These are phyloP conservation scores for Kodamaea lidongshanica DNA, from an alignment of 805 yeast species.

Conservation along the genomic window DNA sequence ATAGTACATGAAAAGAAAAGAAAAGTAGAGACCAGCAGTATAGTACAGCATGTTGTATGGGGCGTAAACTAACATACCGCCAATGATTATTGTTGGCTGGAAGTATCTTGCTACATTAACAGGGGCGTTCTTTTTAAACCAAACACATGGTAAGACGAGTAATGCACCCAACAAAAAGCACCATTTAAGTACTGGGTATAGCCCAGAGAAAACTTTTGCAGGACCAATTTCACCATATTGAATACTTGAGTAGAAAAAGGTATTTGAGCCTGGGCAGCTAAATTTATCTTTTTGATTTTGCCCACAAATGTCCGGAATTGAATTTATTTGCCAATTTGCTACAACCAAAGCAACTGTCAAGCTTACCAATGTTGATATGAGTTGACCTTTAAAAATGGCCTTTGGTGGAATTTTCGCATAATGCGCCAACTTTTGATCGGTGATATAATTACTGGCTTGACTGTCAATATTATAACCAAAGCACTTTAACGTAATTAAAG, in stretches of 20 bases:
- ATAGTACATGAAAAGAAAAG: conserved; percentile 51
- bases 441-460: conserved; percentile 53
- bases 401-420: conserved; percentile 22
- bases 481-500: conserved; percentile 46
- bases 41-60: conserved; percentile 47
- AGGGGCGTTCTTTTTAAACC: conserved; percentile 34
- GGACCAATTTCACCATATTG: conserved; percentile 59
- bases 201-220: conserved; percentile 48
- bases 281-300: conserved; percentile 30
- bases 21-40: conserved; percentile 59
- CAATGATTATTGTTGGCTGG: conserved; percentile 50
- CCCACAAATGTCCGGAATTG: conserved; percentile 32
- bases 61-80: conserved; percentile 44
- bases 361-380: conserved; percentile 31
- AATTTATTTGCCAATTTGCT: conserved; percentile 36
- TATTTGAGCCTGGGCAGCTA: conserved; percentile 41
- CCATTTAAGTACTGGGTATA: conserved; percentile 51
- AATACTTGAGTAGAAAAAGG: conserved; percentile 47
- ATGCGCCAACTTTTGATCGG: conserved; percentile 24
- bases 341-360: conserved; percentile 28
- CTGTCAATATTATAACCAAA: conserved; percentile 53
- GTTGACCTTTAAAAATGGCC: conserved; percentile 32
- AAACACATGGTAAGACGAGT: conserved; percentile 31
- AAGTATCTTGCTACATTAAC: conserved; percentile 28
- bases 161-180: conserved; percentile 52